A percentile compares a stretch with the other conserved stretches of the same genome.
Conservation (phyloP, 331 rosid species). For the Malus hybrid region DNA sequence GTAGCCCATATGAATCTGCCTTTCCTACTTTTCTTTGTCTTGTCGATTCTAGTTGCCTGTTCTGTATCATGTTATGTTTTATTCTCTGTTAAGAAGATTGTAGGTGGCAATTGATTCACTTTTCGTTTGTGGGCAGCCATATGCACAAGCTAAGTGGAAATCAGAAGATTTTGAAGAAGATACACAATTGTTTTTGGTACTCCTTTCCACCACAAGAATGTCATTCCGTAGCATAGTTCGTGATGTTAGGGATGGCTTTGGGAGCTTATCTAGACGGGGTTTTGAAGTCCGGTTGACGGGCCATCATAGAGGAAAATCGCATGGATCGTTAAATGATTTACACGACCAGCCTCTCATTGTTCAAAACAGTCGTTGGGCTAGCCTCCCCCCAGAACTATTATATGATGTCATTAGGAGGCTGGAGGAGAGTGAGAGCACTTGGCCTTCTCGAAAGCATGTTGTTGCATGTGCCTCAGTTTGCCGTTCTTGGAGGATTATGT, state of each 20-base stretch:
- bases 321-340: slow-evolving; percentile 57
- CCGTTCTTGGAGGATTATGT: slow-evolving; percentile 80
- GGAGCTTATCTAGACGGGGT: slow-evolving; percentile 81
- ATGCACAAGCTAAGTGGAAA: slow-evolving; percentile 22
- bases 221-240: slow-evolving; percentile 92
- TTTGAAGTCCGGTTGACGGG: slow-evolving; percentile 57
- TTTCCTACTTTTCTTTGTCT: slow-evolving; percentile 3
- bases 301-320: slow-evolving; percentile 63
- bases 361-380: slow-evolving; percentile 81
- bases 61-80: not conserved
- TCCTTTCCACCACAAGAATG: slow-evolving; percentile 38
- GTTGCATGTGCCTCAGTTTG: slow-evolving; percentile 86
- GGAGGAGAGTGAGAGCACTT: slow-evolving; percentile 77
- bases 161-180: slow-evolving; percentile 16
- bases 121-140: slow-evolving; percentile 37
- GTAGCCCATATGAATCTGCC: slow-evolving; percentile 5
- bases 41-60: not conserved
- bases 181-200: slow-evolving; percentile 1
- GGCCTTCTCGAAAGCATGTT: slow-evolving; percentile 84
- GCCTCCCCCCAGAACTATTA: slow-evolving; percentile 68
- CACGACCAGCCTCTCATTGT: slow-evolving; percentile 51
- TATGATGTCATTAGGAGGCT: slow-evolving; percentile 75
- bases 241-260: slow-evolving; percentile 77
- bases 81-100: slow-evolving; percentile 6
- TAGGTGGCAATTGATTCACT: slow-evolving; percentile 15